These are phyloP conservation scores for Xerocomus spinulosus DNA, from an alignment of 768 basidiomycete genomes.

Conservation along the genomic window DNA sequence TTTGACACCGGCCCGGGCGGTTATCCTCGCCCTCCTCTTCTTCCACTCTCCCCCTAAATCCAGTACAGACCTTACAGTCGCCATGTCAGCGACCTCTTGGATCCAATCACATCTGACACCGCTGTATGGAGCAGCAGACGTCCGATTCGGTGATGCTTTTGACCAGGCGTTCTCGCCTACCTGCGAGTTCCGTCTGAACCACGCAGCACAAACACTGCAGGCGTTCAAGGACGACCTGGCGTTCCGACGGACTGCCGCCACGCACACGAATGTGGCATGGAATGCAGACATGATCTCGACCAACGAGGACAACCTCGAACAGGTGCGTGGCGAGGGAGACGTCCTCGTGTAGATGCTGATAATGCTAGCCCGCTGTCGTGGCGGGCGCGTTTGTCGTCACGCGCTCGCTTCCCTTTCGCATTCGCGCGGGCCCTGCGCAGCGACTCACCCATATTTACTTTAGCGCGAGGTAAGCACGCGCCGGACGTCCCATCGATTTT, in stretches of 20 bases:
- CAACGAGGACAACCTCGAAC: constrained; percentile 15
- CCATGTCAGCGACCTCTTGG: constrained; percentile 24
- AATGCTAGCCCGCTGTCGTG: constrained; percentile 36
- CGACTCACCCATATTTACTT: constrained; percentile 31
- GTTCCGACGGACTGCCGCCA: constrained; percentile 15
- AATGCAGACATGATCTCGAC: constrained; percentile 30
- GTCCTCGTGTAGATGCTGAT: background rate
- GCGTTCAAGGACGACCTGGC: constrained; percentile 27
- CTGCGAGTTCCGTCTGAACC: constrained; percentile 34
- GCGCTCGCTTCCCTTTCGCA: constrained; percentile 36
- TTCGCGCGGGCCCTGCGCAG: constrained; percentile 38
- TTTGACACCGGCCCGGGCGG: background rate
- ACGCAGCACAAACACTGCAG: constrained; percentile 20
- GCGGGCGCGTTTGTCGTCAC: constrained; percentile 39
- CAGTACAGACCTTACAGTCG: background rate
- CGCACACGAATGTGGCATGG: constrained; percentile 32
- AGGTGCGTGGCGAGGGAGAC: constrained; percentile 13
- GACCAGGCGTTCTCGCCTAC: constrained; percentile 30
- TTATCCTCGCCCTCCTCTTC: background rate
- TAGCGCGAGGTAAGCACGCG: constrained; percentile 35
- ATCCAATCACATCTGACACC: constrained; percentile 24
- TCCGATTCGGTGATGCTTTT: constrained; percentile 20
- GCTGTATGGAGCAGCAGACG: constrained; percentile 22
- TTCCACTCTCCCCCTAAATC: background rate
- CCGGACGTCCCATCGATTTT: no score